These are phyloP conservation scores for Botrytis elliptica DNA, from an alignment of 2,329 filamentous ascomycete genomes.

Conservation along the genomic window DNA sequence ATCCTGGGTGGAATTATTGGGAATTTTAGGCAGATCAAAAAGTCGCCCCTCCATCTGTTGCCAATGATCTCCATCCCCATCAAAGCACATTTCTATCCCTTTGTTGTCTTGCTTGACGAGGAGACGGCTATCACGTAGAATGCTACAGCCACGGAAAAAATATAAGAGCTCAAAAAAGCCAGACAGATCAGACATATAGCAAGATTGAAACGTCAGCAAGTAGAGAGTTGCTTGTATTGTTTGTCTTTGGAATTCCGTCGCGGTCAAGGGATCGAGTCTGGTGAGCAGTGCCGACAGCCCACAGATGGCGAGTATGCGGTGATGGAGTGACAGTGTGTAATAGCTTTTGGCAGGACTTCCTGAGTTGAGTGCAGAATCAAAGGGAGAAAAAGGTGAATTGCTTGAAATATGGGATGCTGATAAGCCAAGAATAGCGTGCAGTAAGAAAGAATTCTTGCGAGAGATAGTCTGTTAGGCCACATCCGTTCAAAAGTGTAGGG, in stretches of 20 bases:
- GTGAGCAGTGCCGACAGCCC: not conserved
- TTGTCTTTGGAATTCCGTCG: not conserved
- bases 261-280: not conserved
- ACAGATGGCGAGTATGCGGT: not conserved
- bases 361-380: not conserved
- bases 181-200: not conserved
- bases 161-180: constrained; percentile 5
- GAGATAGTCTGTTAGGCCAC: not conserved
- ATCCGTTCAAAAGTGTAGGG: not conserved
- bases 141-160: constrained; percentile 4
- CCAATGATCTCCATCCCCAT: not conserved
- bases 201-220: constrained; percentile 7
- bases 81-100: not conserved
- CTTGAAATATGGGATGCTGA: not conserved
- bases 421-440: constrained; percentile 10
- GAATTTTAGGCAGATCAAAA: not conserved
- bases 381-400: not conserved
- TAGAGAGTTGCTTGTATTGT: constrained; percentile 1
- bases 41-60: not conserved
- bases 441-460: not conserved
- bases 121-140: not conserved
- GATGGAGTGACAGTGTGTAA: not conserved
- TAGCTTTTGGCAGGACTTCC: not conserved
- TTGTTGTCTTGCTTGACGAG: not conserved
- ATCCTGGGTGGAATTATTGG: not conserved